Evolutionary conservation across 2,329 filamentous ascomycete species (phyloP), one percentile per base, ranked within the genome.

Genomic region (Fonsecaea monophora): DNA sequence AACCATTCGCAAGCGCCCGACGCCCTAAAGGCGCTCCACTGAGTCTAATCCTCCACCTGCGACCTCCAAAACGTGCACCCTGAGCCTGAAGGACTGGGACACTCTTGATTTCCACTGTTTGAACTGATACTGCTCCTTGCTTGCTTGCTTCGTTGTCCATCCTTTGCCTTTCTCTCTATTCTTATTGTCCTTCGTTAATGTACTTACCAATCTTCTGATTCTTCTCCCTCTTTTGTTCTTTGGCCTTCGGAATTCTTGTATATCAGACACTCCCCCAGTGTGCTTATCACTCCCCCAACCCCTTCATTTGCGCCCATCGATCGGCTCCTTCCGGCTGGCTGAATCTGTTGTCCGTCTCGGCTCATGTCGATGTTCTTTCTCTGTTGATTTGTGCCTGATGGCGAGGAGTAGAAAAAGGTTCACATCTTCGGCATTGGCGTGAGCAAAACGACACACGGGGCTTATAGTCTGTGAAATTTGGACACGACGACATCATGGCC

Each of bases 151-250:
- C 37, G 30, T 53, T 34, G 38, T 58, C 32, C 53, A 61, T 60
- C 64, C 50, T 48, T 63, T 58, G 57, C 18, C 25, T n/a, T 60
- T 60, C 42, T 35, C 40, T 59, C 42, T 58, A 25, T 15, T n/a
- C n/a, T n/a, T 55, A 18, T 34, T 62, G 66, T 65, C 62, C 40
- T 65, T 68, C 66, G 62, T 63, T 65, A 40, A 40, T 55, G 45
- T 56, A 35, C 55, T 53, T 62, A 15, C 40, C 34, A 45, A 42
- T 50, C 45, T 30, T 50, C 45, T 50, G 18, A 50, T 50, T 50
- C 45, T 50, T 50, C n/a, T 18, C 9, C 18, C 9, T 50, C 6
- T 4, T 25, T 30, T 12, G 37, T 18, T 42, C 37, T 61, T 13
- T n/a, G 10, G 10, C 32, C n/a, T 37, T n/a, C 30, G 21, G 6